Conservation (phyloP, 371 early-diverging fungal species). For the Mortierella sp. region DNA sequence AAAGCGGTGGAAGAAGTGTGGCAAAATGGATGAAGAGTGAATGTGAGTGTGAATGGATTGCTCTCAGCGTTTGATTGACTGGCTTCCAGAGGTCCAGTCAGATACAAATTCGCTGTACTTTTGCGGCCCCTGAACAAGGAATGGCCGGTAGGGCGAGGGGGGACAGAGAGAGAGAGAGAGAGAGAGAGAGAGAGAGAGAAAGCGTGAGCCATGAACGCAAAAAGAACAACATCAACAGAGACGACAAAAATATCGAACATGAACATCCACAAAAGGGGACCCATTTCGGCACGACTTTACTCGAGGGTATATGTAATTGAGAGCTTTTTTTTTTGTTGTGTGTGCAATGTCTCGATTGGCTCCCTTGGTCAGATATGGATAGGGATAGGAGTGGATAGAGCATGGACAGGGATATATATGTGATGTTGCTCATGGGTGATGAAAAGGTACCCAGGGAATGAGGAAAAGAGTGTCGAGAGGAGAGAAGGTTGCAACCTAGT, state of each 20-base stretch:
- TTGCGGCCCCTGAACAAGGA: not conserved
- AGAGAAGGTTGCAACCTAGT: not conserved
- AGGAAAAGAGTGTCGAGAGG: not conserved
- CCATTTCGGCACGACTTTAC: not conserved
- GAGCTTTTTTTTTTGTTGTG: not conserved
- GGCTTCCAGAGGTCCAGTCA: not conserved
- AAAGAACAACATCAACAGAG: not conserved
- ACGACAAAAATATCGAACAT: constrained; percentile 1
- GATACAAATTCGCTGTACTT: too few relatives aligned
- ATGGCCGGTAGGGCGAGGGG: not conserved
- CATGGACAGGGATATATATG: not conserved
- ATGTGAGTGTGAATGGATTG: not conserved
- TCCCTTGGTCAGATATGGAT: not conserved
- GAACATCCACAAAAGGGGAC: constrained; percentile 4
- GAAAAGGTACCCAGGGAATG: not conserved
- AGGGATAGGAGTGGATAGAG: not conserved
- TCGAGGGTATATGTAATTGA: not conserved
- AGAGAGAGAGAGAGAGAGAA: not conserved
- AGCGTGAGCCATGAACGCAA: not conserved
- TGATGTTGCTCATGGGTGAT: not conserved
- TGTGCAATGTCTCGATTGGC: constrained; percentile 6
- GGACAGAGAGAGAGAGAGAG: not conserved
- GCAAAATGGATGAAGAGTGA: not conserved
- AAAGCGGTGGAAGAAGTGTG: not conserved
- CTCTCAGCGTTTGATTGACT: not conserved